Conservation (phyloP, 352 stramenopile species). For the Phytophthora pisi region DNA sequence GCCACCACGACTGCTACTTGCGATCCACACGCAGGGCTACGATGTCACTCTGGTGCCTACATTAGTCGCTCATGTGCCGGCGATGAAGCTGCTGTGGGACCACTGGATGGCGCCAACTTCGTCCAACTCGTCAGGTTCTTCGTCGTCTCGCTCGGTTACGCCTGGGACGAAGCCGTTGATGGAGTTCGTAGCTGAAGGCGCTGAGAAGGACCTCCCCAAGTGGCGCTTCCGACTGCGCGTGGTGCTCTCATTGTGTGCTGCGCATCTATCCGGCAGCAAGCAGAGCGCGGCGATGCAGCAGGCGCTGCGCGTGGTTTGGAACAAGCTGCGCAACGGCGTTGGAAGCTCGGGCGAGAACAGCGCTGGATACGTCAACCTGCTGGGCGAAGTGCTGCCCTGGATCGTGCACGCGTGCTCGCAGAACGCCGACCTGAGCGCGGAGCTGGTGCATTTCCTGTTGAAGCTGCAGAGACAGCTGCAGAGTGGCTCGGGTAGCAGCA, state of each 20-base stretch:
- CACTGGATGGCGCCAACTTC: conserved; percentile 47
- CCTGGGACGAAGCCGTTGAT: conserved; percentile 46
- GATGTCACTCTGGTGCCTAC: background rate
- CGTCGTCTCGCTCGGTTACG: conserved; percentile 27
- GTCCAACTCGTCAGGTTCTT: conserved; percentile 20
- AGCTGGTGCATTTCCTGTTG: conserved; percentile 70
- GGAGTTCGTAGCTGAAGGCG: conserved; percentile 53
- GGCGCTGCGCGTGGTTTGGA: conserved; percentile 62
- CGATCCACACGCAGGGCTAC: conserved; percentile 1
- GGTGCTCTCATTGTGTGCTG: conserved; percentile 55
- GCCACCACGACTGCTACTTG: background rate
- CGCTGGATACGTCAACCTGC: conserved; percentile 36
- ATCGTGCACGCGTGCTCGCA: conserved; percentile 54
- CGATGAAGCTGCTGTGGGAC: conserved; percentile 1
- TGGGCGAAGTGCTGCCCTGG: conserved; percentile 51
- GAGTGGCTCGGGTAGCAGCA: conserved; percentile 23
- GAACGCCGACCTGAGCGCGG: conserved; percentile 58
- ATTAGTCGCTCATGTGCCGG: background rate
- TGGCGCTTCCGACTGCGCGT: conserved; percentile 61
- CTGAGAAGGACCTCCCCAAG: conserved; percentile 57
- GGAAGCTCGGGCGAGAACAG: conserved; percentile 34
- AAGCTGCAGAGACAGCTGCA: conserved; percentile 66
- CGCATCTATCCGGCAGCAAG: conserved; percentile 39
- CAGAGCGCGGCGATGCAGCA: conserved; percentile 53
- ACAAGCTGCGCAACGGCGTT: conserved; percentile 55